These are phyloP conservation scores for Secale cereale DNA, from an alignment of 176 grass and related monocot species.

Conservation along the genomic window DNA sequence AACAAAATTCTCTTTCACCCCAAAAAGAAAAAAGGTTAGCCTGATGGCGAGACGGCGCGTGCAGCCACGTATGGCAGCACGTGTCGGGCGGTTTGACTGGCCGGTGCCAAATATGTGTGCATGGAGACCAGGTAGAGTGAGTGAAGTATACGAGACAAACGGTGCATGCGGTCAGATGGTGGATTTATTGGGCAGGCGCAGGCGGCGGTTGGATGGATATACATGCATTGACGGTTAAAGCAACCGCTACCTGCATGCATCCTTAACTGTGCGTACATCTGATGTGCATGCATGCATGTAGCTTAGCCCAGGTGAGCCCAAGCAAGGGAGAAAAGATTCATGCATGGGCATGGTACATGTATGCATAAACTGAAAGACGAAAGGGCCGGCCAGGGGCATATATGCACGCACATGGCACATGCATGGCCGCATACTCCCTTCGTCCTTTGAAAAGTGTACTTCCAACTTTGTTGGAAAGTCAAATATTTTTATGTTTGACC, in stretches of 20 bases:
- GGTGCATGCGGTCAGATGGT: not conserved
- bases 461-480: no score
- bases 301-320: no score
- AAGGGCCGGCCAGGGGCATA: not conserved
- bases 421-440: conserved; percentile 4
- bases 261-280: not conserved
- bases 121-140: not conserved
- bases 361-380: not conserved
- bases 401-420: not conserved
- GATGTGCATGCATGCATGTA: not conserved
- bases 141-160: not conserved
- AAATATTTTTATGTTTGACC: no score
- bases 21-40: no score
- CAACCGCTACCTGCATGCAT: not conserved
- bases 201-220: not conserved
- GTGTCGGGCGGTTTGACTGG: not conserved
- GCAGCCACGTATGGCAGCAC: not conserved
- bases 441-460: no score
- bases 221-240: not conserved
- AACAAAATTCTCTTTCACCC: no score
- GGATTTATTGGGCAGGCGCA: not conserved
- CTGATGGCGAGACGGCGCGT: no score
- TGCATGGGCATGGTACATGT: not conserved
- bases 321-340: not conserved
- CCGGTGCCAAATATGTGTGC: not conserved